Conservation (phyloP, 179 eudicot species). For the Silene vulgaris region DNA sequence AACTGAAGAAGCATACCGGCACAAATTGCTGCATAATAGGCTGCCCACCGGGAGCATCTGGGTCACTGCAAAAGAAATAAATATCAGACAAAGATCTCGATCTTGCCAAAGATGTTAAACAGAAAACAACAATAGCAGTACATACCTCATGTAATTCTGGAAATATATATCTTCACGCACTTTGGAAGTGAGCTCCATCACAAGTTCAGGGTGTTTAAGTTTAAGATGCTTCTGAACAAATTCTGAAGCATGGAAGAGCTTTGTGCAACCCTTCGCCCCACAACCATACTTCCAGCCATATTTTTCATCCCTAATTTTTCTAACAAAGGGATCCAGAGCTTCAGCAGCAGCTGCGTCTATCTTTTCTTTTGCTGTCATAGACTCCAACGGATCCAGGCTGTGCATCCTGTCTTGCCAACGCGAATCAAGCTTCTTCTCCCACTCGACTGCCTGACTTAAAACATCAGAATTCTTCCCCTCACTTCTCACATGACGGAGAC, state of each 20-base stretch:
- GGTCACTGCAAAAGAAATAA: conserved; percentile 53
- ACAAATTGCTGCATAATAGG: conserved; percentile 86
- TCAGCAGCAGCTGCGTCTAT: conserved; percentile 91
- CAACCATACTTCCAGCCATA: conserved; percentile 99
- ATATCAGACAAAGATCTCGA: conserved; percentile 17
- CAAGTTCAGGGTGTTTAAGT: conserved; percentile 82
- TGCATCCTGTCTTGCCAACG: conserved; percentile 82
- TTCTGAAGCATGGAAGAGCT: conserved; percentile 97
- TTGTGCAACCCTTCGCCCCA: conserved; percentile 99
- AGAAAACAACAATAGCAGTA: conserved; percentile 13
- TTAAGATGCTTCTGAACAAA: conserved; percentile 95
- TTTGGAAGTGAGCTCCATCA: conserved; percentile 74
- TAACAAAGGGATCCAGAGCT: conserved; percentile 80
- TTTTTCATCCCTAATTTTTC: conserved; percentile 97
- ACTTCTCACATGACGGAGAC: conserved; percentile 77
- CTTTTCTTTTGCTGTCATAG: conserved; percentile 92
- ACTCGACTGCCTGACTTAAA: conserved; percentile 48
- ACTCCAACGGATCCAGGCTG: conserved; percentile 78
- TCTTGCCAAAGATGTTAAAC: background rate
- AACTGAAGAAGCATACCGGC: conserved; percentile 44
- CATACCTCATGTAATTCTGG: conserved; percentile 94
- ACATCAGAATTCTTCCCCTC: conserved; percentile 66
- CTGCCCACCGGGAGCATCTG: conserved; percentile 91
- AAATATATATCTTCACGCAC: conserved; percentile 93
- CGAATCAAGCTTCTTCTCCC: conserved; percentile 86